Conservation (phyloP, 306 rosid genomes). For the Castanopsis chinensis region DNA sequence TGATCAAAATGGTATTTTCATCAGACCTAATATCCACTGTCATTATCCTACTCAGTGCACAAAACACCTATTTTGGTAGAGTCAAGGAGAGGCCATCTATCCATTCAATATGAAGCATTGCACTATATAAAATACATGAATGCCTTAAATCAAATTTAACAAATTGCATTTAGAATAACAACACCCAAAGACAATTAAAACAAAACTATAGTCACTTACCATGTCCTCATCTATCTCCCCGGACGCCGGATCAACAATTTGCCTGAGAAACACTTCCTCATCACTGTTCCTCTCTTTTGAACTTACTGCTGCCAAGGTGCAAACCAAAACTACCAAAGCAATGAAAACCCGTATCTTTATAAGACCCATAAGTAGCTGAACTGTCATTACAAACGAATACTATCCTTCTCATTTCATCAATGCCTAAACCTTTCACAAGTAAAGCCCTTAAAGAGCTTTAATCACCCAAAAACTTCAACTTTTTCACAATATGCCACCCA, state of each 20-base stretch:
- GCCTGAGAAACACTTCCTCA: slow-evolving; percentile 46
- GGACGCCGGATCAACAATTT: slow-evolving; percentile 53
- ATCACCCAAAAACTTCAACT: slow-evolving; percentile 23
- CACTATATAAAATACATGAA: too few relatives aligned
- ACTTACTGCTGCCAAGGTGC: slow-evolving; percentile 32
- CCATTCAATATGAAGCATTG: not conserved
- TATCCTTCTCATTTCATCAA: slow-evolving; percentile 53
- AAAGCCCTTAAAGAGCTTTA: slow-evolving; percentile 40
- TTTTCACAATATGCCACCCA: slow-evolving; percentile 22
- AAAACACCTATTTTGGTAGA: too few relatives aligned
- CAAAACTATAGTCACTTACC: slow-evolving; percentile 50
- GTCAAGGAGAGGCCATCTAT: not conserved
- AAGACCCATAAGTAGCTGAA: slow-evolving; percentile 48
- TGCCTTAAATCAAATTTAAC: not conserved
- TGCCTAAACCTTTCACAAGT: slow-evolving; percentile 34
- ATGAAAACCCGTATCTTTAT: slow-evolving; percentile 49
- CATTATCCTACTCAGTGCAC: not conserved
- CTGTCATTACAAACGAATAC: slow-evolving; percentile 41
- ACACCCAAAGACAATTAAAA: not conserved
- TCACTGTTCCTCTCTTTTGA: slow-evolving; percentile 38
- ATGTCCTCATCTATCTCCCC: slow-evolving; percentile 47
- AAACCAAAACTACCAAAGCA: slow-evolving; percentile 48
- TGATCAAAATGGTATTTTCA: not conserved
- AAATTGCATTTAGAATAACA: not conserved
- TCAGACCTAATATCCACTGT: not conserved